Evolutionary conservation across 805 yeast genomes (phyloP).

Genomic region (Barnettozyma siamensis): DNA sequence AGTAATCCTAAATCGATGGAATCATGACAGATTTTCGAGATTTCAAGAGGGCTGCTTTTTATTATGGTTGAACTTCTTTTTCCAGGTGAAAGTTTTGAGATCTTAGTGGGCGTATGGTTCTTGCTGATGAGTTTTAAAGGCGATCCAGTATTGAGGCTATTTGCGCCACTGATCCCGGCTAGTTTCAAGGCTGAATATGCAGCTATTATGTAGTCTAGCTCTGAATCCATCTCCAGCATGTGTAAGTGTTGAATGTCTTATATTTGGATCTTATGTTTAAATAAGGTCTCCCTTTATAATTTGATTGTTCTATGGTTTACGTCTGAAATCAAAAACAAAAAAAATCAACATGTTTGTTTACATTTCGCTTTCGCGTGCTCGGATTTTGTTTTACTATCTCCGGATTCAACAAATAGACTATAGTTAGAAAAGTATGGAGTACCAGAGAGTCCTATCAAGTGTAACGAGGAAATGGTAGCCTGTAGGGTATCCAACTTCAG

Average conservation of each 20-base stretch:
- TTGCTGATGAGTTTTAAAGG: conserved; percentile 19
- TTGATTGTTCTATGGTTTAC: too few species aligned
- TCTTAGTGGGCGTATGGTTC: conserved; percentile 20
- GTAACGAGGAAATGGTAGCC: too few species aligned
- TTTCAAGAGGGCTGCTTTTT: conserved; percentile 13
- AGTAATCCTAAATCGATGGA: conserved; percentile 19
- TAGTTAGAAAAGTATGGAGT: too few species aligned
- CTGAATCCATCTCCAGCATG: conserved; percentile 14
- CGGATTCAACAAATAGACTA: too few species aligned
- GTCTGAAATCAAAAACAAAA: too few species aligned
- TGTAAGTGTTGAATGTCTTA: background rate
- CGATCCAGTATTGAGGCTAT: conserved; percentile 2
- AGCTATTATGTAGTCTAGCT: conserved; percentile 21
- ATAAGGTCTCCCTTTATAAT: too few species aligned
- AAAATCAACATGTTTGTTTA: background rate
- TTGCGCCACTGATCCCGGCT: conserved; percentile 1
- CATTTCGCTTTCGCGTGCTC: background rate
- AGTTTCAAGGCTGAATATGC: conserved; percentile 21
- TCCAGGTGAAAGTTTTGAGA: conserved; percentile 8
- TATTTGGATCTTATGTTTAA: too few species aligned
- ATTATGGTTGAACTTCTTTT: conserved; percentile 8
- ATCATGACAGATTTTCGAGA: conserved; percentile 16
- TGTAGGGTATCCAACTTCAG: too few species aligned
- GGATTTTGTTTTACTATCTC: too few species aligned
- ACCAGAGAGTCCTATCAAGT: too few species aligned